These are phyloP conservation scores for Tetradesmus obliquus DNA, from an alignment of 139 green algal species.

Conservation along the genomic window DNA sequence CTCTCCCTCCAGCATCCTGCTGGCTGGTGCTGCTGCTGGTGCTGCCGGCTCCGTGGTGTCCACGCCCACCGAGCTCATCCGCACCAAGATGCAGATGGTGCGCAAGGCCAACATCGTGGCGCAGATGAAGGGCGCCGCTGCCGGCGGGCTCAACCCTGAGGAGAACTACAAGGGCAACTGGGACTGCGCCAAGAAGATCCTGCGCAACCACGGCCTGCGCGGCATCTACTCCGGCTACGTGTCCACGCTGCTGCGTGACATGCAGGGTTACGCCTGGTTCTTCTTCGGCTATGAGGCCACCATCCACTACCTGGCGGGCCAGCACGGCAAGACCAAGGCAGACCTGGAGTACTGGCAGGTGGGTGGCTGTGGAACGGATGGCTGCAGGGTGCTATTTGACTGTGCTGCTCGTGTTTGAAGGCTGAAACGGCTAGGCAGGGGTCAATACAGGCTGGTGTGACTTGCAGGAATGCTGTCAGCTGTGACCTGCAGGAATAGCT, in stretches of 20 bases:
- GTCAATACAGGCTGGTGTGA: no score
- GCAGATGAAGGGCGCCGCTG: slow-evolving; percentile 42
- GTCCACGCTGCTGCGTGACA: slow-evolving; percentile 56
- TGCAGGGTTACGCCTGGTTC: slow-evolving; percentile 67
- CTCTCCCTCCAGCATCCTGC: slow-evolving; percentile 40
- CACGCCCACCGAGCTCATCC: slow-evolving; percentile 51
- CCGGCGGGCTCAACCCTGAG: slow-evolving; percentile 28
- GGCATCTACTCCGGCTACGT: slow-evolving; percentile 61
- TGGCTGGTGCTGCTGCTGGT: slow-evolving; percentile 51
- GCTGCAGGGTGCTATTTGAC: no score
- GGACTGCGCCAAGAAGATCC: slow-evolving; percentile 58
- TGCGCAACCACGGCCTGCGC: slow-evolving; percentile 52
- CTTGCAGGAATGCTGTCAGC: no score
- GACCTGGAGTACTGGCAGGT: slow-evolving; percentile 56
- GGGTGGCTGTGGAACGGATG: neutral
- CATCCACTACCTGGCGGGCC: slow-evolving; percentile 51
- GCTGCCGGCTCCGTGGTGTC: slow-evolving; percentile 50
- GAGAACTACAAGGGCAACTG: slow-evolving; percentile 57
- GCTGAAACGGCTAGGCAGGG: no score
- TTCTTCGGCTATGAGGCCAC: slow-evolving; percentile 64
- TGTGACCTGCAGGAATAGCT: no score
- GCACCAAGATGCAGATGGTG: slow-evolving; percentile 61
- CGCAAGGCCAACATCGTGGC: slow-evolving; percentile 48
- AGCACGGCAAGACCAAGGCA: slow-evolving; percentile 51
- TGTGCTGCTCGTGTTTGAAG: no score